Evolutionary conservation across 768 basidiomycete species (phyloP), one percentile per base, ranked within the genome.

Genomic region (Solioccasus polychromus): DNA sequence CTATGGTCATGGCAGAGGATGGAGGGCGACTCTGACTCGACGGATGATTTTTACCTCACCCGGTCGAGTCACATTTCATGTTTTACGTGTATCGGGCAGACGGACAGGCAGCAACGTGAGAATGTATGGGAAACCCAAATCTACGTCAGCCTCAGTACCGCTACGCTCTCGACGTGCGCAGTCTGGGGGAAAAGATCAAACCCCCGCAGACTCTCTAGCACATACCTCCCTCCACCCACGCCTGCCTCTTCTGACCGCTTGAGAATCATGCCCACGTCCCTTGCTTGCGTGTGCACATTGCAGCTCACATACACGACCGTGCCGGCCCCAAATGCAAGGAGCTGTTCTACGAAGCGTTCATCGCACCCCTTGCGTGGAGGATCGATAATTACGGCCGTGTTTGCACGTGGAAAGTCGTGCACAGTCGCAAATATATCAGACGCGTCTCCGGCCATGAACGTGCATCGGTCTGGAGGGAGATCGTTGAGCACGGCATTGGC

Each of bases 151-250:
- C 79, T 71, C 55, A 90, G 68, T 23, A 89, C 75, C 6, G 85
- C 84, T 11, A 91, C 82, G 44, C 79, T 79, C 68, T 97, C 92
- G 8, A 95, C 91, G 72, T 97, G 94, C 11, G 89, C 87, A 20
- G 92, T 95, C 73, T 97, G 93, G 8, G 95, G 92, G 71, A 98
- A 99, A 44, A 99, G 61, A 71, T 98, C 95, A 54, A 96, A 91
- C 28, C 92, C 94, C 50, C 88, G 67, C 57, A 96, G 54, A 55
- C 83, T 89, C 69, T 93, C 88, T 58, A 99, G 55, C 50, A 78
- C 73, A 68, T 96, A 99, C 56, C 68, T 71, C 56, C 64, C 69
- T 55, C 60, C 63, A 37, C 64, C 69, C 37, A 53, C 68, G 44
- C 61, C 68, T 36, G 63, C 70, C 54, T 67, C 66, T 50, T 49